Evolutionary conservation across 2,329 filamentous ascomycete genomes (phyloP).

Genomic region (Mollisia scopiformis): DNA sequence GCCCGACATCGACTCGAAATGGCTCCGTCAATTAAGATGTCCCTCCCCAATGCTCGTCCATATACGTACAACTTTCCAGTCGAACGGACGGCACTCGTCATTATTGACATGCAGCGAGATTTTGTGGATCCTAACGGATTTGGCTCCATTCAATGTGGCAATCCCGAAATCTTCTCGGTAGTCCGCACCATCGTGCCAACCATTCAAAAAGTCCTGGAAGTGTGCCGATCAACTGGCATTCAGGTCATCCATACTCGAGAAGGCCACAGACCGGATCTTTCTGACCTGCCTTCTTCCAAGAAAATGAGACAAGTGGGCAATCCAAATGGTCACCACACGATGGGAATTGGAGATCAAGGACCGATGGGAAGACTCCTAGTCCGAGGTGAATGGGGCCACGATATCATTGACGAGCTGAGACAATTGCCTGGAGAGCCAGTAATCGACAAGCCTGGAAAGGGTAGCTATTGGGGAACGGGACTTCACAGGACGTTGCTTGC

Average conservation of each 20-base stretch:
- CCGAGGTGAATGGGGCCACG: conserved; percentile 60
- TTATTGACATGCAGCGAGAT: conserved; percentile 60
- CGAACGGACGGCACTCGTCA: conserved; percentile 51
- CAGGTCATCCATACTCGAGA: conserved; percentile 55
- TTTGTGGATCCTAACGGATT: conserved; percentile 53
- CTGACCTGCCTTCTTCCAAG: conserved; percentile 55
- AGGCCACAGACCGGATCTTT: conserved; percentile 56
- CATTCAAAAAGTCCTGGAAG: conserved; percentile 44
- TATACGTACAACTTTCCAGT: conserved; percentile 51
- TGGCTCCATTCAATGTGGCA: conserved; percentile 52
- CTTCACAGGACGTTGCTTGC: conserved; percentile 56
- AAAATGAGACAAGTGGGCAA: conserved; percentile 51
- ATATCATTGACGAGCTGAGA: conserved; percentile 50
- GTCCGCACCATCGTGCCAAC: conserved; percentile 49
- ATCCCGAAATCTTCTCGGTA: conserved; percentile 43
- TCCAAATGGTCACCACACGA: conserved; percentile 42
- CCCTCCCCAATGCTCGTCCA: conserved; percentile 40
- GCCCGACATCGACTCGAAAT: conserved; percentile 11
- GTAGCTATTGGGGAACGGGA: conserved; percentile 59
- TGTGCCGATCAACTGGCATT: conserved; percentile 44
- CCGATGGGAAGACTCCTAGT: conserved; percentile 61
- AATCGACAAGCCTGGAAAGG: conserved; percentile 47
- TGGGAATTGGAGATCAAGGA: conserved; percentile 54
- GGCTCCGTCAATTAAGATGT: conserved; percentile 23
- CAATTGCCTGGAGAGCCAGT: conserved; percentile 36